Percentiles rank a stretch among this genome's conserved stretches.
phyloP scores from a whole-genome alignment of 495 filamentous ascomycete genomes.

The Stereocaulon alpinum region DNA sequence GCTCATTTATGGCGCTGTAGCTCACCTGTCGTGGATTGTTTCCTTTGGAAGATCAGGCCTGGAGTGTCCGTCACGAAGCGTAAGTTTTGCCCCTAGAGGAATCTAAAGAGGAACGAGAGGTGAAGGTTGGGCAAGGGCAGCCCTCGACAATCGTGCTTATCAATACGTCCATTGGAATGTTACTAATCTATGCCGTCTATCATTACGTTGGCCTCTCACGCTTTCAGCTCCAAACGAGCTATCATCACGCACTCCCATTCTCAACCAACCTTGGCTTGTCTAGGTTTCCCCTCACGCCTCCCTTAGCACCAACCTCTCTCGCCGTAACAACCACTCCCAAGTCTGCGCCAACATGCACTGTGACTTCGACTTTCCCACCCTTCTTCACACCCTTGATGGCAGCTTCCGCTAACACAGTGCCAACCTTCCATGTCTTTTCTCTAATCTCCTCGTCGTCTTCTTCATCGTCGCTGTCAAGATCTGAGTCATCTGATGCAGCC shows the following conservation, averaged over 20 bases:
- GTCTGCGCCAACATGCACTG: slow-evolving; percentile 72
- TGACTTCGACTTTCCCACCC: slow-evolving; percentile 85
- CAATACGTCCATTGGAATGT: neutral
- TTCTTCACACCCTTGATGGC: slow-evolving; percentile 74
- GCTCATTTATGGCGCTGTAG: no score
- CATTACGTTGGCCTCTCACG: neutral
- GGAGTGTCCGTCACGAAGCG: no score
- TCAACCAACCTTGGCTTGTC: slow-evolving; percentile 32
- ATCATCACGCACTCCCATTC: slow-evolving; percentile 33
- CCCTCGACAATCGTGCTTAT: no score
- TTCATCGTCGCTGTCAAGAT: slow-evolving; percentile 51
- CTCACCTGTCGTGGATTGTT: no score
- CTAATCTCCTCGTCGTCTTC: slow-evolving; percentile 80
- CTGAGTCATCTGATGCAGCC: slow-evolving; percentile 46
- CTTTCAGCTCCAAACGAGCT: neutral
- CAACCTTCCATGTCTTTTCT: slow-evolving; percentile 88
- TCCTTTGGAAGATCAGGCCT: no score
- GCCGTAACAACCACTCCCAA: slow-evolving; percentile 66
- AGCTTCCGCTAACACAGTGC: slow-evolving; percentile 74
- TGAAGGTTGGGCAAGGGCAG: no score
- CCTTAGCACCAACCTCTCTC: slow-evolving; percentile 76
- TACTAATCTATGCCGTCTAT: neutral
- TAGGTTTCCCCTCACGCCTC: slow-evolving; percentile 66
- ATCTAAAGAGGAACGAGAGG: no score
- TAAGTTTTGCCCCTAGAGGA: no score